Conservation (phyloP, 768 basidiomycete genomes). For the Suillus subluteus region DNA sequence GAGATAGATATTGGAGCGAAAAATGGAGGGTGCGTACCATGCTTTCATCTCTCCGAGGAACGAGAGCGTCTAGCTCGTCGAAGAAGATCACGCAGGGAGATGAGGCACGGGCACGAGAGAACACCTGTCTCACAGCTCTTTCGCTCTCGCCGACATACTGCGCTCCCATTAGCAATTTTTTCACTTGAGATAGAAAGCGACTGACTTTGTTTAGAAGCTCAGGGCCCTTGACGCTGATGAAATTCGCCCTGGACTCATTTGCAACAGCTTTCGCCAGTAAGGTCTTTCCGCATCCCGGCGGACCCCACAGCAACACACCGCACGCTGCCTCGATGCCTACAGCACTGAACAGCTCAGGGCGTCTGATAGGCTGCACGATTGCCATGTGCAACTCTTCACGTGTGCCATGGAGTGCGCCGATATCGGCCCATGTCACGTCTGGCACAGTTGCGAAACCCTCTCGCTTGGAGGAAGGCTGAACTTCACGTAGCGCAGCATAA, state of each 20-base stretch:
- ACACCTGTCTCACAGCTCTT: slow-evolving; percentile 91
- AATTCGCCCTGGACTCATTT: slow-evolving; percentile 93
- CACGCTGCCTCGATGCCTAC: slow-evolving; percentile 92
- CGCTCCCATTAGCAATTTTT: slow-evolving; percentile 7
- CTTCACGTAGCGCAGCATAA: slow-evolving; percentile 73
- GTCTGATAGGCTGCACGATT: slow-evolving; percentile 90
- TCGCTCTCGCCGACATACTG: slow-evolving; percentile 99
- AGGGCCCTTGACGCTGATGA: slow-evolving; percentile 97
- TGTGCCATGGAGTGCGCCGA: slow-evolving; percentile 87
- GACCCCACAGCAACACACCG: slow-evolving; percentile 98
- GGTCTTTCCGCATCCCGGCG: slow-evolving; percentile 98
- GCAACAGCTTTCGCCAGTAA: slow-evolving; percentile 98
- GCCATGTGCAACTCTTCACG: slow-evolving; percentile 97
- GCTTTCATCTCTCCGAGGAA: slow-evolving; percentile 87
- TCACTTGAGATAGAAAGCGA: background rate
- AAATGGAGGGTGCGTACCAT: slow-evolving; percentile 54
- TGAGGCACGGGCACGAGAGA: slow-evolving; percentile 90
- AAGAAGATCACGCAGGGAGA: slow-evolving; percentile 96
- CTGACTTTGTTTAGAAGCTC: slow-evolving; percentile 93
- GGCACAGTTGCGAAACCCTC: slow-evolving; percentile 99
- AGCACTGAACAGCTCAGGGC: slow-evolving; percentile 85
- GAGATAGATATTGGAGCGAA: background rate
- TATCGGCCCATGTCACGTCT: slow-evolving; percentile 92
- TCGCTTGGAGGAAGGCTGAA: slow-evolving; percentile 95
- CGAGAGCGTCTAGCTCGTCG: slow-evolving; percentile 91